Conservation (phyloP, 306 rosid species). For the Ceratonia siliqua region DNA sequence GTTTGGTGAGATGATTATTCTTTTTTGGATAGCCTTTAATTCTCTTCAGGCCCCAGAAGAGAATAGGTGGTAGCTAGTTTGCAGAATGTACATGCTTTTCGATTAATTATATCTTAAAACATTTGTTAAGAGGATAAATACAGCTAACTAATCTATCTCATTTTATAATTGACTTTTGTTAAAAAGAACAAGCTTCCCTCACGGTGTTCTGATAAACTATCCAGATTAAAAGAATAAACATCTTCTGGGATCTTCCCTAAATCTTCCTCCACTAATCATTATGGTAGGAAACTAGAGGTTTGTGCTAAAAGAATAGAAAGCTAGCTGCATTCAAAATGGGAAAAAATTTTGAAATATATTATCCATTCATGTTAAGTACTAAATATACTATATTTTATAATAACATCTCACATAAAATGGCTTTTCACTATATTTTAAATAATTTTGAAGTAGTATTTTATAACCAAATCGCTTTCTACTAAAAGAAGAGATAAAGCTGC, state of each 20-base stretch:
- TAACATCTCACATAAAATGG: too few relatives aligned
- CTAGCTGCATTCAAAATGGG: too few relatives aligned
- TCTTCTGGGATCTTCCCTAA: conserved; percentile 47
- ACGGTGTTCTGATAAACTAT: conserved; percentile 23
- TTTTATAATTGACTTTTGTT: conserved; percentile 23
- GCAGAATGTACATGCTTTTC: conserved; percentile 37
- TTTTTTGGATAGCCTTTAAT: conserved; percentile 25
- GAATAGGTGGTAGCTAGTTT: neutral
- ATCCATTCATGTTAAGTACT: too few relatives aligned
- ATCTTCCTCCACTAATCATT: conserved; percentile 55
- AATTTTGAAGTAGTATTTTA: too few relatives aligned
- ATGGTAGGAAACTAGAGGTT: conserved; percentile 39
- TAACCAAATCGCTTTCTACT: too few relatives aligned
- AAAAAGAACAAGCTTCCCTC: neutral
- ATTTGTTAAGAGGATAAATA: conserved; percentile 21
- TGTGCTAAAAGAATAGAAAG: conserved; percentile 58
- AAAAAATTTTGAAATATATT: too few relatives aligned
- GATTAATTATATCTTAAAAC: conserved; percentile 26
- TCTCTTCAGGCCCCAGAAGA: conserved; percentile 30
- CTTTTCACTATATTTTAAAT: too few relatives aligned
- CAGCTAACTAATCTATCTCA: conserved; percentile 16
- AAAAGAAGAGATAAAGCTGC: too few relatives aligned
- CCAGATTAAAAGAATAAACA: conserved; percentile 34
- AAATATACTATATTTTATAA: too few relatives aligned
- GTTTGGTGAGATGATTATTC: conserved; percentile 27